Base-by-base conservation (phyloP, 441 rosid species). In the Capsella rubella region DNA sequence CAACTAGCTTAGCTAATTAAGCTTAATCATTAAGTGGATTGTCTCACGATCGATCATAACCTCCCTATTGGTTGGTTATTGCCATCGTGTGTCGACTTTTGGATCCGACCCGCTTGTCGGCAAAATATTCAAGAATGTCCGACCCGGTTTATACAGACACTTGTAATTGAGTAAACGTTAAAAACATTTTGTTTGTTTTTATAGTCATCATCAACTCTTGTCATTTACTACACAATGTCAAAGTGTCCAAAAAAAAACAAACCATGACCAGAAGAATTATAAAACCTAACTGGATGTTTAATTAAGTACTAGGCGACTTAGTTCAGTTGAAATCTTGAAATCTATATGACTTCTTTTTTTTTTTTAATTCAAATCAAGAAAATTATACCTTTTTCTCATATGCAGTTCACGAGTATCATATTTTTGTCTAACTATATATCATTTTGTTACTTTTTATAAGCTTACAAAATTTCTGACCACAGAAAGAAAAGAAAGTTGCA, bases 1-100 rank as follows among this genome's bases (percentile, higher is more conserved):
- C 67, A 70, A 37, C 34, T 51, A 70, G 58, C 45, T 21, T 21
- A 21, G 25, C 25, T 21, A 21, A 21, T 21, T 40, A 71, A 51
- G 61, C 61, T 51, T 61, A 71, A 28, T 61, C 21, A 71, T 71
- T 43, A 58, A 58, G 47, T 58, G 66, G 29, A 40, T 61, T 61
- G 21, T 50, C 29, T 27, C 60, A 39, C 49, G 50, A 42, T 39
- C 49, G 50, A 42, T 39, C 40, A 50, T 71, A 49, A 32, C 25
- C 25, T 21, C 25, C 25, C 37, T 34, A 34, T 34, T 34, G 8
- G 25, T 21, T 21, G 2, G 25, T 3, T 40, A 28, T 71, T 51
- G 8, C 45, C 37, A 52, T 52, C 61, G 52, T 51, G 52, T 51
- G 62, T 52, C 35, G 16, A 52, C 53, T 51, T 51, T 51, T 28